Evolutionary conservation across 176 grass and related monocot species (phyloP).

Genomic region (Bolboschoenus planiculmis): DNA sequence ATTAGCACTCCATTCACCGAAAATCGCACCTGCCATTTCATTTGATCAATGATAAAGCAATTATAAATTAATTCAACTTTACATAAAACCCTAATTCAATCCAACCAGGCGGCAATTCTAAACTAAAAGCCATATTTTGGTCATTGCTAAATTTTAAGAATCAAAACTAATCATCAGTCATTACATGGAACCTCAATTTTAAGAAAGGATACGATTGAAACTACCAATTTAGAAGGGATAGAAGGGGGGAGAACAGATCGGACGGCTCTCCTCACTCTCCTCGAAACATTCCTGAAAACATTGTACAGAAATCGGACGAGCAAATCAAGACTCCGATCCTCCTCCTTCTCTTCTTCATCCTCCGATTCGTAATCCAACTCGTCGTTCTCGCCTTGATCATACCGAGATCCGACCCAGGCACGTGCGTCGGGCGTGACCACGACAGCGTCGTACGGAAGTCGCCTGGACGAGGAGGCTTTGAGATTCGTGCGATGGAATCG

Average conservation of each 20-base stretch:
- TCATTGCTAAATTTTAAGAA: not conserved
- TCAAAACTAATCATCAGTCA: not conserved
- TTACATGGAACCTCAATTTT: not conserved
- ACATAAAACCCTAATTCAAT: not conserved
- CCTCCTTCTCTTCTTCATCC: constrained; percentile 43
- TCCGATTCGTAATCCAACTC: constrained; percentile 46
- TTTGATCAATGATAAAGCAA: not conserved
- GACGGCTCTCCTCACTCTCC: constrained; percentile 57
- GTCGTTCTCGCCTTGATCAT: constrained; percentile 22
- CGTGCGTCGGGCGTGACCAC: constrained; percentile 57
- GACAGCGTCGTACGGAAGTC: constrained; percentile 41
- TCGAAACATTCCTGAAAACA: constrained; percentile 65
- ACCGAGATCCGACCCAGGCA: constrained; percentile 41
- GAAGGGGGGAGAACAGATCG: constrained; percentile 87
- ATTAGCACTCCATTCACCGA: constrained; percentile 85
- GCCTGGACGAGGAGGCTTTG: constrained; percentile 34
- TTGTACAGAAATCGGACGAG: constrained; percentile 57
- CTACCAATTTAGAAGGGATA: constrained; percentile 72
- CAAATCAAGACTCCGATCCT: constrained; percentile 81
- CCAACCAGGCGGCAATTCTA: not conserved
- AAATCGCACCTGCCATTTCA: constrained; percentile 63
- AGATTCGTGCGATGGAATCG: constrained; percentile 1
- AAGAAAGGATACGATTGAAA: not conserved
- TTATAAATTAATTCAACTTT: not conserved
- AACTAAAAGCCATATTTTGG: not conserved